These are phyloP conservation scores for Urtica urens DNA, from an alignment of 306 rosid genomes.

Conservation along the genomic window DNA sequence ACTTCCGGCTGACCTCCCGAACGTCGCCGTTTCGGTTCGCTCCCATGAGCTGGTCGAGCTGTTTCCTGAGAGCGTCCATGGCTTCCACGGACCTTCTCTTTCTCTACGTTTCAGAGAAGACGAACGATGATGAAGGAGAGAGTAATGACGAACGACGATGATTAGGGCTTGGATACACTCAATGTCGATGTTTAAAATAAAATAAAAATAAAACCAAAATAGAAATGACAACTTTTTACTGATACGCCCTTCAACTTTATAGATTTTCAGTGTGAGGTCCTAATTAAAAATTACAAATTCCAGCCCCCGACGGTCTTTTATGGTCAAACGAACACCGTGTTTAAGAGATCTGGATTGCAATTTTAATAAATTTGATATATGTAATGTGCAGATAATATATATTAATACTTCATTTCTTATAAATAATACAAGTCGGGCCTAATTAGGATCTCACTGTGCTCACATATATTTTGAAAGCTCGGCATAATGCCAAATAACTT, in stretches of 20 bases:
- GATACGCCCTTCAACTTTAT: background rate
- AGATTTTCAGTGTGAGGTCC: too few species aligned
- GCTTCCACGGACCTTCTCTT: constrained; percentile 3
- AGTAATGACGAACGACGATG: background rate
- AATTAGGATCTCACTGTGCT: too few species aligned
- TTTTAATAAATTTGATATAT: too few species aligned
- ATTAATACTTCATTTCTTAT: too few species aligned
- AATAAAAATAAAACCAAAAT: background rate
- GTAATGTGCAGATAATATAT: too few species aligned
- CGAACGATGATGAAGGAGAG: background rate
- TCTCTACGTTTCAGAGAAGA: constrained; percentile 1
- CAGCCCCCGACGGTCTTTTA: too few species aligned
- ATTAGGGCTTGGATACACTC: constrained; percentile 15
- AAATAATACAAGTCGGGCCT: too few species aligned
- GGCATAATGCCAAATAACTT: too few species aligned
- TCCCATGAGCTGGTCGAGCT: constrained; percentile 96
- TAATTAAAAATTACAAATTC: too few species aligned
- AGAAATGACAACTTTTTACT: background rate
- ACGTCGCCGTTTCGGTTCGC: constrained; percentile 99
- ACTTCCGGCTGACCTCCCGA: constrained; percentile 91
- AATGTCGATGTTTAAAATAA: background rate
- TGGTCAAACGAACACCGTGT: too few species aligned
- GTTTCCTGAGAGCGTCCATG: constrained; percentile 96
- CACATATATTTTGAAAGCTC: too few species aligned
- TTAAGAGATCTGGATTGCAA: too few species aligned